Percentiles rank a stretch among this genome's conserved stretches.
These are phyloP conservation scores for Coelastrella sp. DNA, from an alignment of 139 green algal species.

Conservation along the genomic window DNA sequence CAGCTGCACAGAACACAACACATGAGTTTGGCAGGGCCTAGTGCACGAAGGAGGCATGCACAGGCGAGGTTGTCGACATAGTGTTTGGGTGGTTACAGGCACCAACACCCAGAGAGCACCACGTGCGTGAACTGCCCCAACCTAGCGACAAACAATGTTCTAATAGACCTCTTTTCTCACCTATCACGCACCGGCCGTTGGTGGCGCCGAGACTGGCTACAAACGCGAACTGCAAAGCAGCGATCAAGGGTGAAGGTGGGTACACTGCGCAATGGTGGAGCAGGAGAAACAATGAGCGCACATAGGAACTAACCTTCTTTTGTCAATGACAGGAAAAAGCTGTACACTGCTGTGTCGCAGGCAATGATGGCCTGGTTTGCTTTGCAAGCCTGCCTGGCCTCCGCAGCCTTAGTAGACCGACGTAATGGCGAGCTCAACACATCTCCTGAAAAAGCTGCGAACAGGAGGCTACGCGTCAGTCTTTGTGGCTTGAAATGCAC, in stretches of 20 bases:
- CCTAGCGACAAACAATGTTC: neutral
- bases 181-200: neutral
- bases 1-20: neutral
- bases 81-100: slow-evolving; percentile 2
- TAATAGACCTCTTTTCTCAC: neutral
- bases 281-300: too few relatives aligned
- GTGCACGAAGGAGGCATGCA: neutral
- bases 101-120: neutral
- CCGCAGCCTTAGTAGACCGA: neutral
- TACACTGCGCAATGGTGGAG: too few relatives aligned
- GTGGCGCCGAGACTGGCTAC: neutral
- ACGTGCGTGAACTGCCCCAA: neutral
- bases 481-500: neutral
- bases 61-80: neutral
- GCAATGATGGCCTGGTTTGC: neutral
- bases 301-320: neutral
- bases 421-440: neutral
- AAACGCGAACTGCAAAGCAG: neutral
- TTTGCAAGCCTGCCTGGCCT: neutral
- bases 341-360: neutral
- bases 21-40: neutral
- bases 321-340: neutral
- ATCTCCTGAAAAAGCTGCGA: neutral
- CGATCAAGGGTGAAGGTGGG: neutral
- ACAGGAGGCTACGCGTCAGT: neutral